phyloP scores from a whole-genome alignment of 768 basidiomycete species.

The Macrocybe gigantea region DNA sequence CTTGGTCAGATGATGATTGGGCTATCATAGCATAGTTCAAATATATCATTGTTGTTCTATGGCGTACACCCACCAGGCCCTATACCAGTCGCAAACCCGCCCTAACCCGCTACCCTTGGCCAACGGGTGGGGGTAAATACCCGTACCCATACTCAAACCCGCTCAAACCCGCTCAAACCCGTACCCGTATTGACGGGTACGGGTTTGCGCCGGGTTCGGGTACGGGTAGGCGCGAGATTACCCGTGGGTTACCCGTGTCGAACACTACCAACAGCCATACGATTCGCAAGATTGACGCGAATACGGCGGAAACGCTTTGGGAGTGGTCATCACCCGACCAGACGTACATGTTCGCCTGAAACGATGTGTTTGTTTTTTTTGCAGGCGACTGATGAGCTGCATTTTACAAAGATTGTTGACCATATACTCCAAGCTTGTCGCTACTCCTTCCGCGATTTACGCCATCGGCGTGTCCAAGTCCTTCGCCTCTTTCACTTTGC shows the following conservation, averaged over 20 bases:
- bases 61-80: too few species aligned
- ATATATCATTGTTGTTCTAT: too few species aligned
- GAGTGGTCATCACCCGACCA: constrained; percentile 64
- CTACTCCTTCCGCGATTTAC: constrained; percentile 50
- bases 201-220: background rate
- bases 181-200: background rate
- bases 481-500: constrained; percentile 53
- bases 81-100: too few species aligned
- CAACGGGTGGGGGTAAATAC: too few species aligned
- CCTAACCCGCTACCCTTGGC: too few species aligned
- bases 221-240: background rate
- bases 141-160: background rate
- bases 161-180: background rate
- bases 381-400: constrained; percentile 2
- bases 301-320: constrained; percentile 58
- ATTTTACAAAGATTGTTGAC: constrained; percentile 46
- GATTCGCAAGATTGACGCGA: constrained; percentile 43
- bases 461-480: constrained; percentile 48
- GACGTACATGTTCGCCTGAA: constrained; percentile 39
- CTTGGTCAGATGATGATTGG: constrained; percentile 24
- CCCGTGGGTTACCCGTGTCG: background rate
- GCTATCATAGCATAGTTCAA: too few species aligned
- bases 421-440: constrained; percentile 56
- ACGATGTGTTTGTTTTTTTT: background rate
- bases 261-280: constrained; percentile 37